Base-by-base conservation (phyloP, 306 rosid species). In the Glycine soja region DNA sequence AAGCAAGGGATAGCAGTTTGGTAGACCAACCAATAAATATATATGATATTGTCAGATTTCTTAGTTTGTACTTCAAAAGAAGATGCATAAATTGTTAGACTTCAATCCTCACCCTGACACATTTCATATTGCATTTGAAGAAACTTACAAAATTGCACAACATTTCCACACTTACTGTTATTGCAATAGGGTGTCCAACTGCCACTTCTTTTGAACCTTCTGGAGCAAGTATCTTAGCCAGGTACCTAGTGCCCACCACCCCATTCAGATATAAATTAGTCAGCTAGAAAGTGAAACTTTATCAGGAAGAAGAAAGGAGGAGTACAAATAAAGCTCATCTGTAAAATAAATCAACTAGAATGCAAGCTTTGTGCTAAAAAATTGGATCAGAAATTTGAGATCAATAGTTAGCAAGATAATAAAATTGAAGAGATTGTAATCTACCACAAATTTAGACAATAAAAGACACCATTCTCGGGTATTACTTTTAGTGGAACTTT, bases 181-280 rank as follows among this genome's bases (percentile, higher is more conserved):
- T 86, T 72, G 99, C 99, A 88, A 95, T 95, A 68, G 99, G 92
- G 68, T 91, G 92, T 68, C 99, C 99, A 19, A 95, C 98, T 48
- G 90, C 91, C 85, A 95, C 92, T 18, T 95, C 99, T 85, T 93
- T 95, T 58, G 98, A 87, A 73, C 99, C 99, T 57, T 93, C 98
- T 19, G 94, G 90, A 72, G 86, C 93, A 69, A 95, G 85, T 80
- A 93, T 95, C 87, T 89, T 90, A 66, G 96, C 98, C 86, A 95
- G 84, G 90, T 93, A 95, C 88, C 99, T 95, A 79, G 79, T 11
- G 58, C 16, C 65, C 48, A 40, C 15, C 66, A 15, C 18, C 50
- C 75, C 59, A 71, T 24, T 38, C 70, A 64, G 54, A 52, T 45
- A 24, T 63, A 81, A 73, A 73, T 46, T 83, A 42, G 75, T 68